Percentiles rank a stretch among this genome's conserved stretches.
Evolutionary conservation across 2,329 filamentous ascomycete species (phyloP).

Genomic region (Orbilia oligospora): DNA sequence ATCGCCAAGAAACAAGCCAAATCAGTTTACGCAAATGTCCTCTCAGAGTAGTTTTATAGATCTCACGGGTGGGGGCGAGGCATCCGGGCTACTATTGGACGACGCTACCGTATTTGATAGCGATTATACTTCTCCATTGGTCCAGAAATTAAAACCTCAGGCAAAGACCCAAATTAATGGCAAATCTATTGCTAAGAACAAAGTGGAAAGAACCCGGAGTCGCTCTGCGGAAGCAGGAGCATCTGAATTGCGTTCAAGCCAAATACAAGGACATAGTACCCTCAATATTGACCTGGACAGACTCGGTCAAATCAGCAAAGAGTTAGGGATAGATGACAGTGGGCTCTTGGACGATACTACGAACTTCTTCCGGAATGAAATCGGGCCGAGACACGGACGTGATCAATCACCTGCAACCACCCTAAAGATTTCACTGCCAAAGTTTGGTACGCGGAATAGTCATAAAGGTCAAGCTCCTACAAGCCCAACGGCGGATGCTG

Average conservation of each 20-base stretch:
- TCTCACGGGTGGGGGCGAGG: neutral
- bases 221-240: constrained; percentile 1
- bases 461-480: constrained; percentile 7
- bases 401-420: constrained; percentile 48
- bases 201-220: neutral
- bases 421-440: constrained; percentile 55
- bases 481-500: constrained; percentile 47
- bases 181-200: neutral
- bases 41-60: constrained; percentile 19
- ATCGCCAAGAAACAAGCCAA: constrained; percentile 7
- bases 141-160: neutral
- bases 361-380: constrained; percentile 32
- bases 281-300: constrained; percentile 32
- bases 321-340: constrained; percentile 13
- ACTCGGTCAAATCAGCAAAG: constrained; percentile 34
- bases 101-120: neutral
- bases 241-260: neutral
- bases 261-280: neutral
- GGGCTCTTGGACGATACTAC: constrained; percentile 26
- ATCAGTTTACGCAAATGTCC: neutral
- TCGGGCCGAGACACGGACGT: neutral
- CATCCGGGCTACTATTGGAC: neutral
- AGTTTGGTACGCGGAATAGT: constrained; percentile 19
- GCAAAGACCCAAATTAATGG: neutral
- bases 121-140: neutral